These are phyloP conservation scores for Xylaria sp. DNA, from an alignment of 2,329 filamentous ascomycete genomes.

Conservation along the genomic window DNA sequence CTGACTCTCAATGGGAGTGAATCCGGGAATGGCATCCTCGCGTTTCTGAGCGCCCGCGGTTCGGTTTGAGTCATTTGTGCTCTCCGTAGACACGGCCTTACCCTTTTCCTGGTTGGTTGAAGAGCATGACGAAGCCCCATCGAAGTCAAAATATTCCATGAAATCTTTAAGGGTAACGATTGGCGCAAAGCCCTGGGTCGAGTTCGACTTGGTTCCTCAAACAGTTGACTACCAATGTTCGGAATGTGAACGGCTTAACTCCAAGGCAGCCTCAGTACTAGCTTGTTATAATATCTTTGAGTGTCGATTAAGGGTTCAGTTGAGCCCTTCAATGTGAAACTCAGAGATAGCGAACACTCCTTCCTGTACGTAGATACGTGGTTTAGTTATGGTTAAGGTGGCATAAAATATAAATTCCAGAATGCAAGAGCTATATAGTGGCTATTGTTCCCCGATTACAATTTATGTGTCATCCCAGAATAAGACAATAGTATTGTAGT, in stretches of 20 bases:
- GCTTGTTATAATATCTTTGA: not conserved
- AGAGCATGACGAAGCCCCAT: not conserved
- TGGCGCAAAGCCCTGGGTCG: no score
- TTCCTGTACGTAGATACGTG: no score
- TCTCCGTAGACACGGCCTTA: not conserved
- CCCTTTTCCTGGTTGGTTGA: not conserved
- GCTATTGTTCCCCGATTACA: not conserved
- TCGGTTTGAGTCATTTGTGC: not conserved
- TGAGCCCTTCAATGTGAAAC: not conserved
- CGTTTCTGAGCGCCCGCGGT: not conserved
- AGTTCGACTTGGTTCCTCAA: not conserved
- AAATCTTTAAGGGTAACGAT: not conserved
- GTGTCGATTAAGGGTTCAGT: not conserved
- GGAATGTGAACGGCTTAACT: not conserved
- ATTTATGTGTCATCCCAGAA: not conserved
- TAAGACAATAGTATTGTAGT: not conserved
- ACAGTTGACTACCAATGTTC: not conserved
- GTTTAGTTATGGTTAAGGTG: not conserved
- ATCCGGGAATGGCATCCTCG: slow-evolving; percentile 3
- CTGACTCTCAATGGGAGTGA: slow-evolving; percentile 2
- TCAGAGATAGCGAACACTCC: not conserved
- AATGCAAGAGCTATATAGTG: not conserved
- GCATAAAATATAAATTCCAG: no score
- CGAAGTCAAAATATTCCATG: slow-evolving; percentile 16
- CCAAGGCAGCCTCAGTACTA: not conserved